Evolutionary conservation across 163 green algal species (phyloP), one percentile per base, ranked within the genome.

Genomic region (Prototheca wickerhamii): DNA sequence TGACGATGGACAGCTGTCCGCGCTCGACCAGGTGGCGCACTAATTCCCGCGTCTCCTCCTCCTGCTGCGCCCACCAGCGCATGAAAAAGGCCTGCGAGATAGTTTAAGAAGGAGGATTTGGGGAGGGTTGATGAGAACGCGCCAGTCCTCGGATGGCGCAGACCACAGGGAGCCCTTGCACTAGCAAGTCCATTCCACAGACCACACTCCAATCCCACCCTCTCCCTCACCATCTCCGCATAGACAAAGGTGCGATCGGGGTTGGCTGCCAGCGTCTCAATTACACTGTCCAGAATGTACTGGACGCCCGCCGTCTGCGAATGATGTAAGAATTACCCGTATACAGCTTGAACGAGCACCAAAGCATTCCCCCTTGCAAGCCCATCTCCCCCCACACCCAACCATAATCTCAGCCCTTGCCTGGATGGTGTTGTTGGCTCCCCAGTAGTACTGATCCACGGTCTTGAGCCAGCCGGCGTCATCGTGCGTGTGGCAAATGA

Each of bases 391-490:
- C n/a, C n/a, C n/a, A n/a, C n/a, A n/a, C n/a, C n/a, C n/a, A n/a
- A n/a, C n/a, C n/a, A n/a, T n/a, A n/a, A n/a, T n/a, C n/a, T n/a
- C n/a, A n/a, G n/a, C n/a, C n/a, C n/a, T n/a, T 28, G 34, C 78
- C 80, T 91, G 80, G 31, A 95, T 95, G 26, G 73, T 66, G 35
- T 92, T 83, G 23, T 82, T 80, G 0, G 72, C 63, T 0, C 88
- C 88, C n/a, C 78, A 85, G 55, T 87, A 92, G 71, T 95, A 95
- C 70, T 95, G 82, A 54, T 94, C 83, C 29, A 94, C 82, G 0
- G 88, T 95, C 51, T 95, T 95, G 2, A 95, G 71, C 88, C 87
- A 95, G 15, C 88, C 88, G 20, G 83, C 71, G 63, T 95, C 88
- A 42, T 95, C 88, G 58, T 95, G 88, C 4, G 81, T 85, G 63